Evolutionary conservation across 495 filamentous ascomycete genomes (phyloP), one percentile per base, ranked within the genome.

Genomic region (Podospora didyma): DNA sequence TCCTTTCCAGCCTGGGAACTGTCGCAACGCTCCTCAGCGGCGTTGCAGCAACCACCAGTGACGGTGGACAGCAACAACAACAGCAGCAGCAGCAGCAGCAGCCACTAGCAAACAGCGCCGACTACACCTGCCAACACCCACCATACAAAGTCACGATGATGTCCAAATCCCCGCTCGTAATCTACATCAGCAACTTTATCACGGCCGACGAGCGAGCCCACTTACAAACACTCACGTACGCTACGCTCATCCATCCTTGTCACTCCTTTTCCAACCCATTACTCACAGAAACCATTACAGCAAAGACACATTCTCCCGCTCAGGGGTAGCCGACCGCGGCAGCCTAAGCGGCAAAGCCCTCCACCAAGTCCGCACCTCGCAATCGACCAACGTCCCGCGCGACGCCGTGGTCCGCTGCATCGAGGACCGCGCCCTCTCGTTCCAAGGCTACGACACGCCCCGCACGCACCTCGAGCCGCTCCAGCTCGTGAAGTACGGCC

Each of bases 381-480:
- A 75, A 48, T 78, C 74, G 16, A 76, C 76, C 37, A 69, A 60
- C 59, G 67, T 78, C 3, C 62, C 62, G 41, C 81, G 82, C 66
- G 81, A 87, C 67, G 63, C 73, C 39, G 73, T 80, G 1, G 83
- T 89, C 3, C 79, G 82, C 31, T 90, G 88, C 71, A 82, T 90
- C 56, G 85, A 88, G 61, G 71, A 78, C 24, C 86, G 88, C 37
- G 88, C 88, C 9, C 76, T 83, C 10, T 49, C 75, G n/a, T 86
- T 91, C 69, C 87, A 89, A 59, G 88, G 88, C 67, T 87, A 74
- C 62, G 67, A 72, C 56, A 54, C 64, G 12, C 70, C 75, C 0
- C 73, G 69, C 6, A 51, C 69, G 2, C 68, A 75, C 51, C 70
- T 83, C 5, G 80, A 83, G 65, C 77, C 79, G 1, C 57, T 83